A percentile compares a stretch with the other conserved stretches of the same genome.
phyloP scores from a whole-genome alignment of 108 stramenopile species.

The Fistulifera pelliculosa region DNA sequence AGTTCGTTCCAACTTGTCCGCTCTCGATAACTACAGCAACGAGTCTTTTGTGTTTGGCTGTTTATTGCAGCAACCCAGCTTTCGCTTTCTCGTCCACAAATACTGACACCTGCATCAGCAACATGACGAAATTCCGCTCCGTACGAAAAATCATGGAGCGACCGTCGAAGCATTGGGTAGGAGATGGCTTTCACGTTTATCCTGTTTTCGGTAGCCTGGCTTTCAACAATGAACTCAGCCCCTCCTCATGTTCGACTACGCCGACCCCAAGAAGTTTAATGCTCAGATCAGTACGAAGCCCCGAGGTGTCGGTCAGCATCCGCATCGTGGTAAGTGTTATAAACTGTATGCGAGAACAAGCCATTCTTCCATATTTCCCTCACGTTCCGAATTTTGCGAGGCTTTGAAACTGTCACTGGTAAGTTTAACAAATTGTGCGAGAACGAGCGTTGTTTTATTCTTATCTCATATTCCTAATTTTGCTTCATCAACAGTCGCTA shows the following conservation, averaged over 20 bases:
- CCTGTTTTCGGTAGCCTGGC: constrained; percentile 80
- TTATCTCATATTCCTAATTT: too few species aligned
- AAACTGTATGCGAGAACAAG: too few species aligned
- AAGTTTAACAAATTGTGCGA: too few species aligned
- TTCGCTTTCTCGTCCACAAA: too few species aligned
- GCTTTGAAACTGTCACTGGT: constrained; percentile 84
- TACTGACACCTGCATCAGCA: background rate
- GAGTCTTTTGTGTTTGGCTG: too few species aligned
- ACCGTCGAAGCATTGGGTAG: constrained; percentile 70
- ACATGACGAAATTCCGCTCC: constrained; percentile 23
- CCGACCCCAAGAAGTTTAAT: constrained; percentile 51
- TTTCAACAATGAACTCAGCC: constrained; percentile 64
- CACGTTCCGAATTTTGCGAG: too few species aligned
- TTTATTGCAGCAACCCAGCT: too few species aligned
- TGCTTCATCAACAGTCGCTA: constrained; percentile 38
- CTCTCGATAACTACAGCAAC: too few species aligned
- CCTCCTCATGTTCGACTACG: constrained; percentile 86
- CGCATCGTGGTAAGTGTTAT: too few species aligned
- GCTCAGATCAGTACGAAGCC: constrained; percentile 20
- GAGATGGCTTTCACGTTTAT: constrained; percentile 70
- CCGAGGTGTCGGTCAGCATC: constrained; percentile 76
- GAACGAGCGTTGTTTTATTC: too few species aligned
- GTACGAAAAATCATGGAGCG: constrained; percentile 25
- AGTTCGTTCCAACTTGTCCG: too few species aligned
- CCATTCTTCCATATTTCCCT: background rate